Conservation (phyloP, 1,284 basidiomycete genomes). For the Volvariella volvacea region DNA sequence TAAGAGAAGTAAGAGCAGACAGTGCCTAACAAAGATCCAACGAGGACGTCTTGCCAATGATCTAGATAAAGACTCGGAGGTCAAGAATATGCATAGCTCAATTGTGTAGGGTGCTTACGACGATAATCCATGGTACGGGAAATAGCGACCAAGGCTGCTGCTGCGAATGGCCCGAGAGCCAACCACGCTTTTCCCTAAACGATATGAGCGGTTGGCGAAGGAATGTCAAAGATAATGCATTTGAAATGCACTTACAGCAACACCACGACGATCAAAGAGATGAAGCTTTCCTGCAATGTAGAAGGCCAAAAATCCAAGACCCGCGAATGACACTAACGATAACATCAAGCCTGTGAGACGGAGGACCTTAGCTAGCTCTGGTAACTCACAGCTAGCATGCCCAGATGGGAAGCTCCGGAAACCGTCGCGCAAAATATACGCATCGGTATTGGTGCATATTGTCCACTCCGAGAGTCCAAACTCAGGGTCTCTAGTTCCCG, state of each 20-base stretch:
- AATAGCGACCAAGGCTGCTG: conserved; percentile 82
- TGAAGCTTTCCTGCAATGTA: conserved; percentile 92
- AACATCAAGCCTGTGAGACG: conserved; percentile 1
- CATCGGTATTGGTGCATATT: conserved; percentile 75
- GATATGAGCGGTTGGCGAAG: conserved; percentile 2
- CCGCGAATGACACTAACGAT: conserved; percentile 78
- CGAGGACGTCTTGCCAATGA: conserved; percentile 85
- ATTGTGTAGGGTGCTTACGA: conserved; percentile 39
- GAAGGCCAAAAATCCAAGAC: conserved; percentile 84
- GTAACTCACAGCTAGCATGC: conserved; percentile 70
- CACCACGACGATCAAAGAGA: conserved; percentile 78
- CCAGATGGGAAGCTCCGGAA: conserved; percentile 95
- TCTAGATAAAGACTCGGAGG: conserved; percentile 46
- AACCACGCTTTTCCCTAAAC: conserved; percentile 80
- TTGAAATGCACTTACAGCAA: conserved; percentile 52
- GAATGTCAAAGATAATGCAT: conserved; percentile 2
- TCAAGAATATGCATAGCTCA: not conserved
- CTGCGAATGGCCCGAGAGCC: conserved; percentile 69
- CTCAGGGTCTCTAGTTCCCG: conserved; percentile 59
- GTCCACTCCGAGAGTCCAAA: conserved; percentile 71
- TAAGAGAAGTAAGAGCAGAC: conserved; percentile 74
- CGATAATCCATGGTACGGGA: conserved; percentile 86
- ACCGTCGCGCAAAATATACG: conserved; percentile 65
- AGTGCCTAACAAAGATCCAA: conserved; percentile 75
- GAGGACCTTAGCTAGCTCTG: not conserved